These are phyloP conservation scores for Inosperma sp. DNA, from an alignment of 768 basidiomycete genomes.

Conservation along the genomic window DNA sequence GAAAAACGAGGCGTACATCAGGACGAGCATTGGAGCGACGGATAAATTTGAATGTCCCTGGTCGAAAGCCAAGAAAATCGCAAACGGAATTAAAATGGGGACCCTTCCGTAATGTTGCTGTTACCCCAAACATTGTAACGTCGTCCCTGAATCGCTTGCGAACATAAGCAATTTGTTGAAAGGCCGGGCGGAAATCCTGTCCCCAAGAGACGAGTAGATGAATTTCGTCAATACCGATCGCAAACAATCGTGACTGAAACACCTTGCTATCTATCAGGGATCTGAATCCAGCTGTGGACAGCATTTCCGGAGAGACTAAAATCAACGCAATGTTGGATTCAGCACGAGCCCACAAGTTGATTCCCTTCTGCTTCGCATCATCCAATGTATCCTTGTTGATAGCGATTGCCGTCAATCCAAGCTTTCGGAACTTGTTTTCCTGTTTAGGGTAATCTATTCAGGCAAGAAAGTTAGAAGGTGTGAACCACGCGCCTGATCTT, in stretches of 20 bases:
- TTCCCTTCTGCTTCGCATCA: background rate
- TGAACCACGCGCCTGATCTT: conserved; percentile 19
- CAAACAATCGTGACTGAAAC: conserved; percentile 20
- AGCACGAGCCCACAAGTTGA: background rate
- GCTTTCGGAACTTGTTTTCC: background rate
- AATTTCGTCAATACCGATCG: conserved; percentile 25
- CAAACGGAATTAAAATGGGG: conserved; percentile 12
- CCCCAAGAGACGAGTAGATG: conserved; percentile 26
- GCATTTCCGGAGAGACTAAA: conserved; percentile 23
- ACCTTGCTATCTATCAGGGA: conserved; percentile 13
- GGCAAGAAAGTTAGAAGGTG: background rate
- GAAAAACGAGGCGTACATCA: conserved; percentile 23
- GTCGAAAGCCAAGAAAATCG: conserved; percentile 17
- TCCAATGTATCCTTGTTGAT: conserved; percentile 2
- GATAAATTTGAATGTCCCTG: conserved; percentile 18
- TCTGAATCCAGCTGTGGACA: conserved; percentile 17
- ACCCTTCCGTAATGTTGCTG: conserved; percentile 19
- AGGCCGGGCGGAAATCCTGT: conserved; percentile 19
- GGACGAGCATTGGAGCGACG: conserved; percentile 23
- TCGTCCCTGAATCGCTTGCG: conserved; percentile 10
- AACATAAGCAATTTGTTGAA: conserved; percentile 21
- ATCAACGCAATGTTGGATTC: conserved; percentile 13
- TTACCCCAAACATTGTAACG: conserved; percentile 15
- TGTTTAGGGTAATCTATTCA: background rate
- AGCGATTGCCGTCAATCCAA: conserved; percentile 16